Percentiles rank a stretch among this genome's conserved stretches.
Evolutionary conservation across 805 yeast species (phyloP).

Genomic region (Saccharomycopsis guyanensis): DNA sequence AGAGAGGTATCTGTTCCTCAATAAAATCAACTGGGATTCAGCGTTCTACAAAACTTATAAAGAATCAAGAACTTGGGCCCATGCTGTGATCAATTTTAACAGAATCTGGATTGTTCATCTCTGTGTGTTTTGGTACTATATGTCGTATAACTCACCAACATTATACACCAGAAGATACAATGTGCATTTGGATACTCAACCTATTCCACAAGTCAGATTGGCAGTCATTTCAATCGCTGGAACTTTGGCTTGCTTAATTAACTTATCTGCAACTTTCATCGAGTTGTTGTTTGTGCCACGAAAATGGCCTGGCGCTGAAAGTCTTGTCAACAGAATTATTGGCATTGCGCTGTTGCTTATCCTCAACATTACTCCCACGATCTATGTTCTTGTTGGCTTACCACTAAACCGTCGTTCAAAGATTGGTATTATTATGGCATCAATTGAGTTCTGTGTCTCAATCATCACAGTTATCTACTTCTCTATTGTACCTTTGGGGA

Average conservation of each 20-base stretch:
- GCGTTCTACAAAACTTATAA: constrained; percentile 68
- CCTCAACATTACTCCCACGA: constrained; percentile 41
- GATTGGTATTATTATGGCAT: constrained; percentile 38
- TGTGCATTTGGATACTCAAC: constrained; percentile 48
- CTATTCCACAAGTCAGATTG: constrained; percentile 46
- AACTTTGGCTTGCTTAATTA: constrained; percentile 47
- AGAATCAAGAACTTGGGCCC: constrained; percentile 74
- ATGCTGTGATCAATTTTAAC: constrained; percentile 63
- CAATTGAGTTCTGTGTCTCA: constrained; percentile 50
- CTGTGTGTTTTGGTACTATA: constrained; percentile 70
- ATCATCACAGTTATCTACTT: constrained; percentile 46
- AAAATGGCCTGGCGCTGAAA: constrained; percentile 64
- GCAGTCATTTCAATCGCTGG: constrained; percentile 66
- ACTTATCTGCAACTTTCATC: constrained; percentile 45
- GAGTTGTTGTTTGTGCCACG: constrained; percentile 66
- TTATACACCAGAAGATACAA: constrained; percentile 54
- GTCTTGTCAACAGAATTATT: constrained; percentile 41
- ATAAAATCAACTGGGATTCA: constrained; percentile 55
- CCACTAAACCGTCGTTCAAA: constrained; percentile 30
- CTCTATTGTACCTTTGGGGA: constrained; percentile 55
- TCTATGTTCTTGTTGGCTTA: constrained; percentile 37
- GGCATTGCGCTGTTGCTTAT: constrained; percentile 36
- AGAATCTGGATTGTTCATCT: constrained; percentile 75
- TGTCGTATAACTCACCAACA: constrained; percentile 59
- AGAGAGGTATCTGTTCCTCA: constrained; percentile 49